phyloP scores from a whole-genome alignment of 176 grass and related monocot genomes.

The Aegilops tauschii region DNA sequence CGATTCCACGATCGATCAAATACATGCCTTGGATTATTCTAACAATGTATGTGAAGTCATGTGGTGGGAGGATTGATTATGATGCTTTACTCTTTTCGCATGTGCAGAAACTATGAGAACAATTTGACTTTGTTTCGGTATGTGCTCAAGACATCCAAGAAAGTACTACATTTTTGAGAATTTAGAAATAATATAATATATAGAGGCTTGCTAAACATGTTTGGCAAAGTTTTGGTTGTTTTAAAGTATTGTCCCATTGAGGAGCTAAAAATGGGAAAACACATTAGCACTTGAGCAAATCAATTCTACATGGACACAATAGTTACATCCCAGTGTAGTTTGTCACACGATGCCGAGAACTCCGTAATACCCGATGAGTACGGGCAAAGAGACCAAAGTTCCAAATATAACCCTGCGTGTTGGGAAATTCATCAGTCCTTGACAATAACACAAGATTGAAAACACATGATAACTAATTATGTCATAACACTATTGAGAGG shows the following conservation, averaged over 20 bases:
- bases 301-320: not conserved
- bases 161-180: no score
- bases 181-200: no score
- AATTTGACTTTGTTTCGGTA: no score
- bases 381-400: slow-evolving; percentile 58
- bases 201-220: no score
- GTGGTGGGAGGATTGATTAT: no score
- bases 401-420: slow-evolving; percentile 66
- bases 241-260: not conserved
- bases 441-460: not conserved
- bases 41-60: no score
- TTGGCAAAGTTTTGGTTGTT: not conserved
- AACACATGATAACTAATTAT: not conserved
- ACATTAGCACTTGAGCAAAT: not conserved
- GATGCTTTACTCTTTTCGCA: no score
- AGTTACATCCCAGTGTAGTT: not conserved
- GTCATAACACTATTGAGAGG: not conserved
- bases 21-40: no score
- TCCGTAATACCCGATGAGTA: slow-evolving; percentile 46
- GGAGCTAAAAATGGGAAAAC: not conserved
- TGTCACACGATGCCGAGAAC: slow-evolving; percentile 36
- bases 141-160: no score
- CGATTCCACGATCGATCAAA: no score
- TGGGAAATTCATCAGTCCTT: not conserved
- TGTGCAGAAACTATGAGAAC: no score